These are phyloP conservation scores for Panaeolus cyanescens DNA, from an alignment of 768 basidiomycete species.

Conservation along the genomic window DNA sequence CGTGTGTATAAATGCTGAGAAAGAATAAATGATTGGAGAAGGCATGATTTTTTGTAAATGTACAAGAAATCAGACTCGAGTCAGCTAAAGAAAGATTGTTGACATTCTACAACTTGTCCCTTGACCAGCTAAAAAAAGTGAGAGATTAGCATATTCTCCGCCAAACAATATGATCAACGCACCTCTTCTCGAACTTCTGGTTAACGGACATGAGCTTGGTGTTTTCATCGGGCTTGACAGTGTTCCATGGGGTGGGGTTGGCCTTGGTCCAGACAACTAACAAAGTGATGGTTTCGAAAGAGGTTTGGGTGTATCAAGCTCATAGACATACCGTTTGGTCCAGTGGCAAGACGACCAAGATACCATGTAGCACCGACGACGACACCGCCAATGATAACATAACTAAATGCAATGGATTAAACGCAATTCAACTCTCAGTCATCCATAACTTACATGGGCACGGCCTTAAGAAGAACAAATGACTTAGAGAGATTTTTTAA, in stretches of 20 bases:
- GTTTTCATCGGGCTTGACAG: constrained; percentile 71
- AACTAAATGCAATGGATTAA: constrained; percentile 26
- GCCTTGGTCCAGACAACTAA: constrained; percentile 58
- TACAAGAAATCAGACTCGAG: constrained; percentile 9
- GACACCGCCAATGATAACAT: constrained; percentile 53
- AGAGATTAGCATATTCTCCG: not conserved
- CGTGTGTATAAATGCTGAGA: not conserved
- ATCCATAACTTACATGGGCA: constrained; percentile 46
- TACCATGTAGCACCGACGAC: constrained; percentile 69
- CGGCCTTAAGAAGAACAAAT: constrained; percentile 34
- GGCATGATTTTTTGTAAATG: constrained; percentile 2
- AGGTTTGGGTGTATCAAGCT: not conserved
- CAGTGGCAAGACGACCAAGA: constrained; percentile 61
- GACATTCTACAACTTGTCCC: constrained; percentile 63
- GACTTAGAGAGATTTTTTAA: constrained; percentile 1
- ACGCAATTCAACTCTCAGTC: not conserved
- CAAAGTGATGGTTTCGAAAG: not conserved
- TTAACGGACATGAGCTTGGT: constrained; percentile 71
- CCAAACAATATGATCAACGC: constrained; percentile 21
- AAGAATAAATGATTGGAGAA: constrained; percentile 7
- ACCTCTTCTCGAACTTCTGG: constrained; percentile 79
- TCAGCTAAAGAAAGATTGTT: constrained; percentile 10
- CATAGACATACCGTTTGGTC: constrained; percentile 48
- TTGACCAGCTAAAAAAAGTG: constrained; percentile 64
- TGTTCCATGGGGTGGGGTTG: constrained; percentile 92